Base-by-base conservation (phyloP, 2,329 filamentous ascomycete species). In the Dothistroma pini region DNA sequence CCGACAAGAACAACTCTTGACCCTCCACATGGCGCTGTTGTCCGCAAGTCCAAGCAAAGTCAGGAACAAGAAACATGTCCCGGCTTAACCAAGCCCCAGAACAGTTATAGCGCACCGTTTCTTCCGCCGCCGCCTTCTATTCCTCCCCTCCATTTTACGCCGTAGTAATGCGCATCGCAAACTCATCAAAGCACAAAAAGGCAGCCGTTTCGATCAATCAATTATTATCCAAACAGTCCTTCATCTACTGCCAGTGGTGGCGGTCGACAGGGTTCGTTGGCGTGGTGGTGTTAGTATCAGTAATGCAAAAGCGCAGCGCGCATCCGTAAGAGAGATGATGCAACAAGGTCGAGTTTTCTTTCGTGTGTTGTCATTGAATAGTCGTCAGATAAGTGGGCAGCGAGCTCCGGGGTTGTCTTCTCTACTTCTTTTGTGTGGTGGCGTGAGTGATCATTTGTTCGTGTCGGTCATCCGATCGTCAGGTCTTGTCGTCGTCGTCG, bases 391-490 rank as follows among this genome's bases (percentile, higher is more conserved):
- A 34, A 44, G 38, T 54, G 59, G 59, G 55, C 59, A 57, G 55
- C 56, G 59, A 58, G 55, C 59, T 58, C 56, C 56, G 34, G 47
- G 52, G 35, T 34, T 60, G 32, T 57, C 53, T 57, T 60, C 54
- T 60, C 58, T 62, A 58, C 35, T 54, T 61, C 57, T 58, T 54
- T 51, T 52, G 58, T 38, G 35, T 38, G 35, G 35, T 38, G 35
- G 35, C 35, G 35, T 38, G 29, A 19, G 58, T n/a, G 31, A 47
- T 57, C 47, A 38, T 61, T 47, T 19, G 10, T 10, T 62, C 59
- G 47, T 62, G 44, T 57, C 59, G 59, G 59, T 62, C 59, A 44
- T 62, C 56, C 59, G 59, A 62, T 62, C 59, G 49, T 62, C 59
- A 62, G 49, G 52, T 59, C 54, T 60, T 61, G 41, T 55, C 54